These are phyloP conservation scores for Mortierella sp. DNA, from an alignment of 371 early-diverging fungal species.

Conservation along the genomic window DNA sequence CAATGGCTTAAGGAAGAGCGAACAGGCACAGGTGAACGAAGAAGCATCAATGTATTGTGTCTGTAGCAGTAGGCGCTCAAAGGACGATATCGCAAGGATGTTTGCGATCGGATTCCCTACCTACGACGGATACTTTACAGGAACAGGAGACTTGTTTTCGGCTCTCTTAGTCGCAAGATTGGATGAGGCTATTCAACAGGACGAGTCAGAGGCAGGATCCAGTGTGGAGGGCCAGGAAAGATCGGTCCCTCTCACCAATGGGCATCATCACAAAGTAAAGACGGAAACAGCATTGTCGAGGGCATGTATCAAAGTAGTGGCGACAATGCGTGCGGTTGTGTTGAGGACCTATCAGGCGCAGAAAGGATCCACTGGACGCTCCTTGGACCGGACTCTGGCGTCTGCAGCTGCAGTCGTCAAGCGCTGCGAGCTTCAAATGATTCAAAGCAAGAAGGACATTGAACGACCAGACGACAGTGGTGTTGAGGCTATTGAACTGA, in stretches of 20 bases:
- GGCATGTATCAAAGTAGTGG: constrained; percentile 73
- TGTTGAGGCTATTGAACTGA: constrained; percentile 31
- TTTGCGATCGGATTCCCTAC: constrained; percentile 82
- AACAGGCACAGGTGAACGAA: not conserved
- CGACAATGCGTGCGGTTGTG: constrained; percentile 82
- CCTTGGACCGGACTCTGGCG: constrained; percentile 47
- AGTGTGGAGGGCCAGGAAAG: not conserved
- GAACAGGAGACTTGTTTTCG: constrained; percentile 94
- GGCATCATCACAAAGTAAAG: not conserved
- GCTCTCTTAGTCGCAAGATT: constrained; percentile 80
- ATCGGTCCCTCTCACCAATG: not conserved
- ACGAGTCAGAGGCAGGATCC: not conserved
- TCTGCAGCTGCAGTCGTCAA: constrained; percentile 62
- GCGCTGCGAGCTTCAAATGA: constrained; percentile 74
- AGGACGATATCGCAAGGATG: constrained; percentile 19
- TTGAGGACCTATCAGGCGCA: constrained; percentile 71
- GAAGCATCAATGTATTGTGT: constrained; percentile 47
- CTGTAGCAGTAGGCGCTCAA: constrained; percentile 52
- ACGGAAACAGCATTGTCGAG: constrained; percentile 39
- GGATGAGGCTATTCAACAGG: constrained; percentile 29
- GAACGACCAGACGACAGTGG: constrained; percentile 61
- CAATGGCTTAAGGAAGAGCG: constrained; percentile 2
- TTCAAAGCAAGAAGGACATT: constrained; percentile 77
- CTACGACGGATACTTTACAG: constrained; percentile 86
- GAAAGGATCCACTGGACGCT: constrained; percentile 32